phyloP scores from a whole-genome alignment of 345 rosid species.

The Streptanthus diversifolius region DNA sequence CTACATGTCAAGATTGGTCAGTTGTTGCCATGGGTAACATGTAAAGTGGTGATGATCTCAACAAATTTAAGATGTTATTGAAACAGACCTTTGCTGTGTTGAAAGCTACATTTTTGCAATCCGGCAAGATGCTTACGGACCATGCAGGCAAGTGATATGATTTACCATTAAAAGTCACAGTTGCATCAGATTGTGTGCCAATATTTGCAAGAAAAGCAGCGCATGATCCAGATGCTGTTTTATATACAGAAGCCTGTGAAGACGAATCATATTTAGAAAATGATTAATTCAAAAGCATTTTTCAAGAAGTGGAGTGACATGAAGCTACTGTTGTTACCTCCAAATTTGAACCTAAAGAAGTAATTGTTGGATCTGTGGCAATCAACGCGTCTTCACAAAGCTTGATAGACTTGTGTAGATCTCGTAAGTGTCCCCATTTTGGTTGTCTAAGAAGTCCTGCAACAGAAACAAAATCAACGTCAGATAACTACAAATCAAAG shows the following conservation, averaged over 20 bases:
- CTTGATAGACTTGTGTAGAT: constrained; percentile 85
- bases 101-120: constrained; percentile 81
- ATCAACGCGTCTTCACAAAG: constrained; percentile 75
- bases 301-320: background rate
- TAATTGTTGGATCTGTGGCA: constrained; percentile 64
- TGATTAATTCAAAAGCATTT: background rate
- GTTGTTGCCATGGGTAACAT: background rate
- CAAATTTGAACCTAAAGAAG: constrained; percentile 67
- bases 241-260: constrained; percentile 71
- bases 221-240: constrained; percentile 61
- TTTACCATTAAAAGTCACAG: constrained; percentile 63
- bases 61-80: background rate
- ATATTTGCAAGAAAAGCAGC: constrained; percentile 85
- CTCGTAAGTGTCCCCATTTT: constrained; percentile 93
- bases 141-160: constrained; percentile 80
- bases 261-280: background rate
- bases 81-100: constrained; percentile 87
- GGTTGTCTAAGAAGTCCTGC: constrained; percentile 83
- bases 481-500: too few species aligned
- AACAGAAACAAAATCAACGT: background rate
- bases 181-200: constrained; percentile 54
- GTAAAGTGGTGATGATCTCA: background rate
- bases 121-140: constrained; percentile 98
- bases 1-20: constrained; percentile 40
- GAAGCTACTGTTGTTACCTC: constrained; percentile 48